Base-by-base conservation (phyloP, 176 grass and related monocot genomes). In the Tillandsia leiboldiana region DNA sequence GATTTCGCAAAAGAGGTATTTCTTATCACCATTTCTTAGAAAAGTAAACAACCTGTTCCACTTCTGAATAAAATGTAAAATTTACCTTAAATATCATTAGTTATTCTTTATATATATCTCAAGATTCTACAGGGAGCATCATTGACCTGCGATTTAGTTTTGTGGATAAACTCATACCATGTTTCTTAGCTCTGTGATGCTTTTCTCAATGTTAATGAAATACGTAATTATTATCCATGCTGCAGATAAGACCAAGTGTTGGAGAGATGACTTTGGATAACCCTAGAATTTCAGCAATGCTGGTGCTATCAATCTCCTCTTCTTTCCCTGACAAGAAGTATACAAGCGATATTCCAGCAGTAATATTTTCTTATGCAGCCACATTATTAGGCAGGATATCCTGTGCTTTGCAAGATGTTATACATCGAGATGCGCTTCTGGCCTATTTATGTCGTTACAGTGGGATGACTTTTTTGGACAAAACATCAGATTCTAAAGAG, bases 1-100 rank as follows among this genome's bases (percentile, higher is more conserved):
- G 74, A 90, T 80, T 80, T 93, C 67, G 79, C 79, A 64, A 90
- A 83, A 84, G 84, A 97, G 94, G 89, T 97, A 72, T 78, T 70
- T 73, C 28, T n/a, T 8, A n/a, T 59, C 54, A 14, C 14, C 18
- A 51, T 53, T 59, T 12, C 11, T 23, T 49, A 24, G 33, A 42
- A 42, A 42, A 12, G 63, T n/a, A 59, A 50, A 15, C 12, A 69
- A 10, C 8, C 26, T 12, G 17, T 63, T 51, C 51, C 15, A 59
- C 1, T 10, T 52, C 24, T 59, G 54, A 13, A n/a, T 22, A 51
- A 51, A 20, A 51, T 69, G 51, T 2, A 51, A 51, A 51, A 7
- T 12, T 24, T 53, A 10, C 6, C 20, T 53, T 66, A 42, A 42
- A 7, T 66, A 1, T 48, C 13, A 13, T 1, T 66, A 33, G 11